Evolutionary conservation across 345 rosid genomes (phyloP).

Genomic region (Erucastrum elatum): DNA sequence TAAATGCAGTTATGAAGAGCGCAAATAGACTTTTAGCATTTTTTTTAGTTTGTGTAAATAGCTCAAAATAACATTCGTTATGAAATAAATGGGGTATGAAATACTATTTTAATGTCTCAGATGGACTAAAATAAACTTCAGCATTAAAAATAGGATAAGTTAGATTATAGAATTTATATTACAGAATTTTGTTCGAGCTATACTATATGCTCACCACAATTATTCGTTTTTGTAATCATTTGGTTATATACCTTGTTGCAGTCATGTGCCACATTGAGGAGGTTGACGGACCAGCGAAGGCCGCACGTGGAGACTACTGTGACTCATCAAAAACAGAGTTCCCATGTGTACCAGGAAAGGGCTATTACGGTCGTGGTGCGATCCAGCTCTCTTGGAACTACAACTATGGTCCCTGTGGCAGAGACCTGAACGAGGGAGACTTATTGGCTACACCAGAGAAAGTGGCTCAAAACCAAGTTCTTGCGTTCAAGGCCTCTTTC

Average conservation of each 20-base stretch:
- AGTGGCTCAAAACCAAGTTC: slow-evolving; percentile 52
- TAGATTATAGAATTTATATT: too few relatives aligned
- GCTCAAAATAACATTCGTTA: too few relatives aligned
- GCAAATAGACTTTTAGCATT: too few relatives aligned
- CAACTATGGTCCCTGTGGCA: slow-evolving; percentile 64
- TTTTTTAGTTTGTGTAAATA: too few relatives aligned
- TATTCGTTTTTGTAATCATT: neutral
- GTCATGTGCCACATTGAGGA: slow-evolving; percentile 58
- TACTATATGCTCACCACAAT: neutral
- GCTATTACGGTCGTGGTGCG: slow-evolving; percentile 66
- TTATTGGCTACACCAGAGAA: slow-evolving; percentile 54
- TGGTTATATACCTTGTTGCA: slow-evolving; percentile 12
- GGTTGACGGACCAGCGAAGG: slow-evolving; percentile 44
- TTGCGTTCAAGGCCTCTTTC: slow-evolving; percentile 61
- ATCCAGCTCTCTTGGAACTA: slow-evolving; percentile 61
- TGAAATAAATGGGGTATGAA: too few relatives aligned
- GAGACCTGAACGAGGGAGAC: slow-evolving; percentile 40
- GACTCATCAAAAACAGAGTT: slow-evolving; percentile 33
- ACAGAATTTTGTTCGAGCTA: too few relatives aligned
- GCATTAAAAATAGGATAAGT: too few relatives aligned
- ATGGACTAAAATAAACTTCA: too few relatives aligned
- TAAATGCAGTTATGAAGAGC: too few relatives aligned
- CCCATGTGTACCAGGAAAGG: slow-evolving; percentile 52
- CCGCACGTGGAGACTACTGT: slow-evolving; percentile 42
- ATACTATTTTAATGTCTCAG: too few relatives aligned